Evolutionary conservation across 805 yeast genomes (phyloP), one percentile per base, ranked within the genome.

Genomic region (Wickerhamiella qilinensis): DNA sequence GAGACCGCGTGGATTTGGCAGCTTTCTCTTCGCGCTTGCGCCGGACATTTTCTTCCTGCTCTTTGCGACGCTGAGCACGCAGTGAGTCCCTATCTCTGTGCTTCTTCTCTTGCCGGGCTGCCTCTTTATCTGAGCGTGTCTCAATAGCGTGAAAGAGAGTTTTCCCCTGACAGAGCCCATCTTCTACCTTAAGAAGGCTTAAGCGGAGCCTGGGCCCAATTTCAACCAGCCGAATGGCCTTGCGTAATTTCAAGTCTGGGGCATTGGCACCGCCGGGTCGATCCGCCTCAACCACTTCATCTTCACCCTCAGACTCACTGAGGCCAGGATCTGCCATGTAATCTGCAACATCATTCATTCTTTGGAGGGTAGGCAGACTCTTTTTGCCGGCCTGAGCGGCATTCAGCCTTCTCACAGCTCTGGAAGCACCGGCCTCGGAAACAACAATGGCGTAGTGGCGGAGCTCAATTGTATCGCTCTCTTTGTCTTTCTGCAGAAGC

Each of bases 291-390:
- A 68, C 20, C 75, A 82, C 42, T 47, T 86, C 95, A 43, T 86
- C 95, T 52, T 91, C 97, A 33, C 85, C 75, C 63, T 88, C 98
- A 3, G 93, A 79, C 51, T 88, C 98, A 35, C 91, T 77, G 1
- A 95, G 83, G 28, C 75, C 74, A 19, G 86, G 76, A 53, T 81
- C 81, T 2, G 85, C 85, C 38, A 88, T 66, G 46, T 80, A 69
- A 49, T 88, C 94, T 6, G 93, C 70, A 30, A 86, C 81, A 55
- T 86, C 97, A 30, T 64, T 63, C 34, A 75, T 75, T 29, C 63
- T 67, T 27, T 72, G 62, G 54, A 86, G 59, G 51, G 78, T 77
- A 33, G 95, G 95, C 44, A 85, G 58, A 18, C 62, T 60, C 49
- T 77, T 77, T 51, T 71, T 72, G 31, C 71, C 57, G 52, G 71